These are phyloP conservation scores for Fagopyrum esculentum DNA, from an alignment of 148 eudicot species.

Conservation along the genomic window DNA sequence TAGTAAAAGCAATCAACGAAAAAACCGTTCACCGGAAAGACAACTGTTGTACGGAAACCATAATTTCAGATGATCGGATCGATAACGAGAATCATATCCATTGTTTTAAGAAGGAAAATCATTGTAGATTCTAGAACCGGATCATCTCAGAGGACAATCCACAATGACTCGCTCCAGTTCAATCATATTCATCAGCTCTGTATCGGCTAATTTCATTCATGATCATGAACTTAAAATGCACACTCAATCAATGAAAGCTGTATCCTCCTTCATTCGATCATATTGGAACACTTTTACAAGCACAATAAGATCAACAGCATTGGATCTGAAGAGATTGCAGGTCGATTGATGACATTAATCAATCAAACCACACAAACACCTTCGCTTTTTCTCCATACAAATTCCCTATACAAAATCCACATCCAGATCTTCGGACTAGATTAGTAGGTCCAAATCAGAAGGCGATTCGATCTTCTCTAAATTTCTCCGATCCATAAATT, in stretches of 20 bases:
- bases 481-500: not conserved
- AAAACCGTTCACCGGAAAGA: too few relatives aligned
- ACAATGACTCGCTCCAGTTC: too few relatives aligned
- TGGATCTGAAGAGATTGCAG: not conserved
- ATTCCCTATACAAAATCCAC: not conserved
- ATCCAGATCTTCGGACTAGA: conserved; percentile 9
- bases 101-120: too few relatives aligned
- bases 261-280: not conserved
- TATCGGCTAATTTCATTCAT: too few relatives aligned
- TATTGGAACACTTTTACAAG: not conserved
- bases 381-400: not conserved
- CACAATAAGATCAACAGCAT: not conserved
- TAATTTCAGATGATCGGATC: too few relatives aligned
- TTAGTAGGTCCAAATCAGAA: not conserved
- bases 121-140: too few relatives aligned
- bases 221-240: too few relatives aligned
- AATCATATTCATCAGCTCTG: too few relatives aligned
- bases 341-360: not conserved
- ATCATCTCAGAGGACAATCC: too few relatives aligned
- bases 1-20: too few relatives aligned
- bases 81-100: too few relatives aligned
- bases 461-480: not conserved
- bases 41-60: too few relatives aligned
- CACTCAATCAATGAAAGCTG: not conserved
- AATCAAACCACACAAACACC: not conserved